Base-by-base conservation (phyloP, 768 basidiomycete genomes). In the Inosperma sp. region DNA sequence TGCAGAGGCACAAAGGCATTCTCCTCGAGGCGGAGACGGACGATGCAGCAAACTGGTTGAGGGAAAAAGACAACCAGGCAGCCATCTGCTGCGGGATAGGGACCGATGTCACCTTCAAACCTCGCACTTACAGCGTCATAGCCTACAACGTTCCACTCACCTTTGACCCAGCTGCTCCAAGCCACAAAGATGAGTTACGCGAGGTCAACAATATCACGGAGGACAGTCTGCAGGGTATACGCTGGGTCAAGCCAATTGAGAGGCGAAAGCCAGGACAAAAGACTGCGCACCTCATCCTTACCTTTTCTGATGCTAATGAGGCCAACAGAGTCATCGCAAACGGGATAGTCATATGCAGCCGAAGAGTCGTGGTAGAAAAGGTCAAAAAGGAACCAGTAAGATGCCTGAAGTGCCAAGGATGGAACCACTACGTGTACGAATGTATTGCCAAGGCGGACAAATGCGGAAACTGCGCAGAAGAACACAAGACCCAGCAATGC, bases 401-500 rank as follows among this genome's bases (percentile, higher is more conserved):
- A n/a, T 63, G 59, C 46, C 53, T 58, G 30, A 63, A 63, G 31
- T 63, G 62, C 48, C 60, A 63, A 8, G 51, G 47, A 10, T 61
- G 31, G 22, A 49, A 51, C 9, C 62, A 63, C 40, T n/a, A 58
- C 0, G 59, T 59, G 4, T 13, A 10, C 14, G 54, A 54, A 13
- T 64, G 62, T 48, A 41, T 16, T 1, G 7, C 22, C 6, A 33
- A 36, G 1, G 30, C 39, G 3, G 58, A 60, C 36, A 52, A 33
- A 16, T 62, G 61, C 30, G 51, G 54, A 0, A 36, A 36, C 16
- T 63, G 60, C 26, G 51, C 55, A 1, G 14, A 34, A 9, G 21
- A 21, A 12, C 48, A 41, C 25, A 52, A 56, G 33, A 31, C n/a
- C n/a, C n/a, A n/a, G n/a, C n/a, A n/a, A n/a, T n/a, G n/a, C n/a